Conservation (phyloP, 257 asterid species). For the Solanum lycopersicoides region DNA sequence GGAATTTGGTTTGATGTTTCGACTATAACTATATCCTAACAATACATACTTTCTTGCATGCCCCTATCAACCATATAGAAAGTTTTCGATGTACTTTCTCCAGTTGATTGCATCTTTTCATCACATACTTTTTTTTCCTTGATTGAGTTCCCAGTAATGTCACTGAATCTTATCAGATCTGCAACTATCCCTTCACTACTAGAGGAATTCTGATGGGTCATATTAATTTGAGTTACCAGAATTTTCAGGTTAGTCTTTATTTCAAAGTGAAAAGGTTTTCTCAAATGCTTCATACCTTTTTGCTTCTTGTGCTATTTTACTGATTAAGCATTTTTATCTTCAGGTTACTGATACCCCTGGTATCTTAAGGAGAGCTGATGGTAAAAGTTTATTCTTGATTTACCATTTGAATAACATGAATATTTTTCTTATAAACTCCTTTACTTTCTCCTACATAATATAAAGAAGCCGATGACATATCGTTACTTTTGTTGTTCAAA, state of each 20-base stretch:
- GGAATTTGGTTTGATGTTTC: background rate
- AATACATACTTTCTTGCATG: background rate
- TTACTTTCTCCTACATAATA: background rate
- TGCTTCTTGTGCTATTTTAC: background rate
- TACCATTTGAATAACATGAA: background rate
- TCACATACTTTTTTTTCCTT: background rate
- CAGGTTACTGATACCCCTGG: slow-evolving; percentile 99
- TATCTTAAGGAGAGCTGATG: slow-evolving; percentile 67
- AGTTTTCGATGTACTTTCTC: background rate
- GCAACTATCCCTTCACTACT: slow-evolving; percentile 98
- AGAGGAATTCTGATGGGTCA: slow-evolving; percentile 98
- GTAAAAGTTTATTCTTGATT: slow-evolving; percentile 22
- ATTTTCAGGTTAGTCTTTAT: slow-evolving; percentile 32
- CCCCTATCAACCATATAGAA: background rate
- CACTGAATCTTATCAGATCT: slow-evolving; percentile 33
- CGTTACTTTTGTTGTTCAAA: background rate
- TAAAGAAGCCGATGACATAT: background rate
- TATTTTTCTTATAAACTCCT: background rate
- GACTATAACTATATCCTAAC: background rate
- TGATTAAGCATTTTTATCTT: slow-evolving; percentile 6
- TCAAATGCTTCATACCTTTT: slow-evolving; percentile 1
- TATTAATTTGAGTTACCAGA: slow-evolving; percentile 68
- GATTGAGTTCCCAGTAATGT: background rate
- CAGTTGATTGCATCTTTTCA: background rate
- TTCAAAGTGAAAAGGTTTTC: background rate